Evolutionary conservation across 768 basidiomycete species (phyloP), one percentile per base, ranked within the genome.

Genomic region (Fomitopsis serialis): DNA sequence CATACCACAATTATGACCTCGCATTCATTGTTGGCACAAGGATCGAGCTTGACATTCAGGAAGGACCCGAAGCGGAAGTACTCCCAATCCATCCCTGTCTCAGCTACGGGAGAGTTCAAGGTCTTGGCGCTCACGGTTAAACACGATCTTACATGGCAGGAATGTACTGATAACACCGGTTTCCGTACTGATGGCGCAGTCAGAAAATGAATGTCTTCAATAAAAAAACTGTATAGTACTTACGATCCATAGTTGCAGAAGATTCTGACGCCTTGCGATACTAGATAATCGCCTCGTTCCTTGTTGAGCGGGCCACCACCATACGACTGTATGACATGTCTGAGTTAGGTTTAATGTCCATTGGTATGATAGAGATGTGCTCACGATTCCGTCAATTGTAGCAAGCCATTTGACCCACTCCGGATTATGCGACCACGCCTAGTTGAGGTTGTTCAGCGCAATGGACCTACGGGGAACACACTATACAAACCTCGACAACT

Each of bases 1-100:
- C 60, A 13, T 19, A 62, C 61, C n/a, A 62, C 45, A 1, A 54
- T 50, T 10, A 62, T 45, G 8, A 56, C 56, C 45, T 62, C 61
- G 43, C 51, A 62, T 12, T 57, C 54, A 21, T 52, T 48, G 11
- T 60, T 51, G 45, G 58, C 59, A 9, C 54, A 57, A 6, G 60
- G 35, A 8, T 42, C 43, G 29, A 60, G 25, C 52, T 35, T 23
- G 40, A 52, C 34, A 34, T 62, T 40, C 5, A 17, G 8, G 37
- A 8, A 58, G 13, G 52, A 47, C 40, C 58, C 54, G 32, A 62
- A 51, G 43, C 42, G 48, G 56, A 62, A 62, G 58, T 57, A 62
- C 27, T 62, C 61, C 61, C 61, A 62, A 22, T 57, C 58, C 6
- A 5, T 17, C 13, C 37, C 37, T 5, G 37, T 15, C 6, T 40